Conservation (phyloP, 257 asterid genomes). For the Fraxinus excelsior region DNA sequence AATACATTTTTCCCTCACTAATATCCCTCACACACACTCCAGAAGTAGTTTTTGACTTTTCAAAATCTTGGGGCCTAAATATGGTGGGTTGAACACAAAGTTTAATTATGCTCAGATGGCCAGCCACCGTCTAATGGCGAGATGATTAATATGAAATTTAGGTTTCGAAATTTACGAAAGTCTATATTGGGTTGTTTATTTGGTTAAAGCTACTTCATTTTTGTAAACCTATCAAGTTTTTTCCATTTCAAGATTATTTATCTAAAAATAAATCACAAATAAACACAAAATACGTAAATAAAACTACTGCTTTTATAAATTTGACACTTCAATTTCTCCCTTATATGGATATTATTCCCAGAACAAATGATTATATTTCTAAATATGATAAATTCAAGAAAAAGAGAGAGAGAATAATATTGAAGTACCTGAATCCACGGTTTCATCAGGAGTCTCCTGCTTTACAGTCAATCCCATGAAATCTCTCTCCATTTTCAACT, state of each 20-base stretch:
- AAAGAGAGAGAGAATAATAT: background rate
- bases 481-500: slow-evolving; percentile 61
- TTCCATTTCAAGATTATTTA: background rate
- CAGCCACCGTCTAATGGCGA: too few relatives aligned
- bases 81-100: too few relatives aligned
- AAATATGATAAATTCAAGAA: slow-evolving; percentile 8
- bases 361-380: background rate
- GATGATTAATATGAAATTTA: background rate
- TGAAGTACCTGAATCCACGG: slow-evolving; percentile 47
- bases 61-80: too few relatives aligned
- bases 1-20: too few relatives aligned
- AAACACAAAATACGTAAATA: background rate
- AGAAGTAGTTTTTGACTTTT: too few relatives aligned
- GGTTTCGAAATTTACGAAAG: background rate
- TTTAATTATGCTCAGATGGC: too few relatives aligned
- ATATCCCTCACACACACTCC: too few relatives aligned
- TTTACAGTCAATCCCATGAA: slow-evolving; percentile 74
- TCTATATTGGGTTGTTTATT: slow-evolving; percentile 6
- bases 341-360: too few relatives aligned
- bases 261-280: background rate
- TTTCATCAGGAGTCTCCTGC: slow-evolving; percentile 55
- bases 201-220: background rate
- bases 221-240: background rate
- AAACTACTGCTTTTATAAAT: background rate
- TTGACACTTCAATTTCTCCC: background rate